Evolutionary conservation across 148 eudicot genomes (phyloP).

Genomic region (Talinum fruticosum): DNA sequence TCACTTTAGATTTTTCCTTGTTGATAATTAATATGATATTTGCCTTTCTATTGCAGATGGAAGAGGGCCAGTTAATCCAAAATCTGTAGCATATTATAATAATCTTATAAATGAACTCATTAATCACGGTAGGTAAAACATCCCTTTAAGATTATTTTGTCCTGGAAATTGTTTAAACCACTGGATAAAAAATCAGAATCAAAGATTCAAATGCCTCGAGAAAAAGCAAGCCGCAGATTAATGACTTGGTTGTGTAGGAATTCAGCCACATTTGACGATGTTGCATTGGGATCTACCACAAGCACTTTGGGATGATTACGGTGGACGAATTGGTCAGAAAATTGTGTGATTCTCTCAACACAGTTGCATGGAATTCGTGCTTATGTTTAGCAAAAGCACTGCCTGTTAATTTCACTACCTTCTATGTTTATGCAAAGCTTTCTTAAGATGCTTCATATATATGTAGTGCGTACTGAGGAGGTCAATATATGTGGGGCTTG

Average conservation of each 20-base stretch:
- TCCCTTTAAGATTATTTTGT: too few species aligned
- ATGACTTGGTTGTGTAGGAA: constrained; percentile 36
- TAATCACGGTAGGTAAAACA: neutral
- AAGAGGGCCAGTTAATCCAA: constrained; percentile 35
- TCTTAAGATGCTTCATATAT: neutral
- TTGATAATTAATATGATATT: too few species aligned
- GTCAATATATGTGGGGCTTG: constrained; percentile 35
- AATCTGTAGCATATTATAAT: constrained; percentile 10
- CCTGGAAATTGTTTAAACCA: fast-evolving
- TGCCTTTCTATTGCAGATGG: constrained; percentile 44
- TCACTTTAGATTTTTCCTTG: too few species aligned
- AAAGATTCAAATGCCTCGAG: too few species aligned
- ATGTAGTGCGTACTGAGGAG: too few species aligned
- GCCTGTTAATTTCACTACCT: too few species aligned
- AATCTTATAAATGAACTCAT: constrained; percentile 4
- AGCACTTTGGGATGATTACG: constrained; percentile 56
- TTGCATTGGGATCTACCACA: constrained; percentile 56
- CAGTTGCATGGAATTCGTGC: too few species aligned
- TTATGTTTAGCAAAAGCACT: too few species aligned
- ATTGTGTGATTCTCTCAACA: constrained; percentile 51
- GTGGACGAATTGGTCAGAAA: constrained; percentile 45
- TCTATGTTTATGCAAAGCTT: neutral
- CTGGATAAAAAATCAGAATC: too few species aligned
- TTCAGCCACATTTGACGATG: constrained; percentile 59
- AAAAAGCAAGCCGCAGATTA: too few species aligned